Conservation (phyloP, 768 basidiomycete species). For the Leccinellum albellum region DNA sequence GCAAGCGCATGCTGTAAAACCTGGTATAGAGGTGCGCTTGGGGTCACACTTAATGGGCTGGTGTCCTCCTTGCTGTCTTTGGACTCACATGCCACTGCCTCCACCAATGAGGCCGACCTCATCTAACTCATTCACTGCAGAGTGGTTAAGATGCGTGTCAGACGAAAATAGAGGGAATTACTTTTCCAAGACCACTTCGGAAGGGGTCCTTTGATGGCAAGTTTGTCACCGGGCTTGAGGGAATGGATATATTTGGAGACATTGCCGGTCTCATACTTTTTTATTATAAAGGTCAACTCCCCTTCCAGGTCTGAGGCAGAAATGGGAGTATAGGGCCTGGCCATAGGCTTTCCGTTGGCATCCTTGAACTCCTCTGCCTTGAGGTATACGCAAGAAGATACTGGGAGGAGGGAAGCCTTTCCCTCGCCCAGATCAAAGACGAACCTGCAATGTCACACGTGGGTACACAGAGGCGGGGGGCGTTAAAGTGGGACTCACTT, state of each 20-base stretch:
- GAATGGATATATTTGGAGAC: constrained; percentile 80
- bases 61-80: not conserved
- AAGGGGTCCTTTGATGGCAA: constrained; percentile 90
- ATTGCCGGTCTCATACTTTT: constrained; percentile 79
- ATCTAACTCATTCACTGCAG: constrained; percentile 78
- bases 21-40: constrained; percentile 81
- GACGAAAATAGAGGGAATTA: constrained; percentile 24
- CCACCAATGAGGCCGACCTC: constrained; percentile 89
- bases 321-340: constrained; percentile 91
- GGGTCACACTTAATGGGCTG: not conserved
- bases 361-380: constrained; percentile 70
- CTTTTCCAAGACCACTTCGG: constrained; percentile 84
- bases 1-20: constrained; percentile 70
- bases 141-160: not conserved
- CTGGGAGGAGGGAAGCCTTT: constrained; percentile 71
- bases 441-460: constrained; percentile 44
- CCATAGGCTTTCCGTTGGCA: constrained; percentile 81
- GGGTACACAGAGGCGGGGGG: not conserved
- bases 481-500: constrained; percentile 42
- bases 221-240: constrained; percentile 77
- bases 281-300: constrained; percentile 77
- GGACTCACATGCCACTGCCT: constrained; percentile 82
- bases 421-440: constrained; percentile 77
- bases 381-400: constrained; percentile 76
- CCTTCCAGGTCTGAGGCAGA: constrained; percentile 73